These are phyloP conservation scores for Yamadazyma mexicana DNA, from an alignment of 1,139 yeast species.

Conservation along the genomic window DNA sequence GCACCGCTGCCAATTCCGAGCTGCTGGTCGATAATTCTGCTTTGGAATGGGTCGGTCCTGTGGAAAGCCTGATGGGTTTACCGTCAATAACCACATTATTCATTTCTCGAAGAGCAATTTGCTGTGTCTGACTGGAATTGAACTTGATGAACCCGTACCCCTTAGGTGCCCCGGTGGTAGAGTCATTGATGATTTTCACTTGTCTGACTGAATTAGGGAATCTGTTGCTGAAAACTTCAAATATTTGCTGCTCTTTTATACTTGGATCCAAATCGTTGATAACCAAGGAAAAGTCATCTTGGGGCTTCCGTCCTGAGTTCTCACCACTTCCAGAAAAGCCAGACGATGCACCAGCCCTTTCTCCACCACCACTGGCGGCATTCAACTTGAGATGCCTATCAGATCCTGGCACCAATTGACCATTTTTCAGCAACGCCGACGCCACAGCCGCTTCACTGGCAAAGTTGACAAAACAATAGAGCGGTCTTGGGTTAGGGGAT, in stretches of 20 bases:
- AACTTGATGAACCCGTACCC: constrained; percentile 95
- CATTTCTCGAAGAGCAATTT: constrained; percentile 77
- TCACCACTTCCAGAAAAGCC: constrained; percentile 7
- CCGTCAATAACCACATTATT: constrained; percentile 76
- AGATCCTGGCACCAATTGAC: constrained; percentile 63
- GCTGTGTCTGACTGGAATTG: constrained; percentile 67
- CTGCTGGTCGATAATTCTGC: constrained; percentile 4
- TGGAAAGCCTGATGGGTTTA: constrained; percentile 68
- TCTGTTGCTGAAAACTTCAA: constrained; percentile 66
- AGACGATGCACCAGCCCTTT: constrained; percentile 38
- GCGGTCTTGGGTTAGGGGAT: constrained; percentile 21
- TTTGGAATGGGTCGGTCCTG: constrained; percentile 11
- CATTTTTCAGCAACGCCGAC: constrained; percentile 70
- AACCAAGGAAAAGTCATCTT: constrained; percentile 57
- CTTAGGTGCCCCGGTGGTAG: constrained; percentile 70
- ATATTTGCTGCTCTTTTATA: constrained; percentile 69
- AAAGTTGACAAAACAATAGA: constrained; percentile 85
- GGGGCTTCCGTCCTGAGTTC: constrained; percentile 8
- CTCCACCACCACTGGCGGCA: constrained; percentile 55
- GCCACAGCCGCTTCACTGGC: constrained; percentile 63
- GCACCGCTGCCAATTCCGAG: constrained; percentile 13
- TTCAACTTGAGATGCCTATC: constrained; percentile 67
- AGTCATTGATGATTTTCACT: constrained; percentile 85
- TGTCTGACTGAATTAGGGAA: constrained; percentile 74
- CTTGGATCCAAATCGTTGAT: constrained; percentile 84